These are phyloP conservation scores for Dryas integrifolia DNA, from an alignment of 331 rosid species.

Conservation along the genomic window DNA sequence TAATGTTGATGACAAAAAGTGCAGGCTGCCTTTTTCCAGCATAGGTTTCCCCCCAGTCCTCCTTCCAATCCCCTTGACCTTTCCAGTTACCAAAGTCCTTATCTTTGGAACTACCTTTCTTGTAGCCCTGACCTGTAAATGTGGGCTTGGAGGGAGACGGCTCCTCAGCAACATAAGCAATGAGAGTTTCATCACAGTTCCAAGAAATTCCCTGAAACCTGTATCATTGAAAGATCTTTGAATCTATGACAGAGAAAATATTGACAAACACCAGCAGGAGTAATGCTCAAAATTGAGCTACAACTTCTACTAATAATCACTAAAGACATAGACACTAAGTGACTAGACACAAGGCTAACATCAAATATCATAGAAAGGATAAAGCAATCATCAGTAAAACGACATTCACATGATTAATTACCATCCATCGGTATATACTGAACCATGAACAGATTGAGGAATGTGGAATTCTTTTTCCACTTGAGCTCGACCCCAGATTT, in stretches of 20 bases:
- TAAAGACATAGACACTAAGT: background rate
- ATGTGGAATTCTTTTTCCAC: conserved; percentile 64
- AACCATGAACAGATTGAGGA: conserved; percentile 74
- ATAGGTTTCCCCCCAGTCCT: conserved; percentile 95
- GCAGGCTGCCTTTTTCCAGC: conserved; percentile 92
- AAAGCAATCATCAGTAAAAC: background rate
- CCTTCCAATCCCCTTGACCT: conserved; percentile 87
- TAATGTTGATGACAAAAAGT: conserved; percentile 60
- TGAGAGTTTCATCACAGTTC: conserved; percentile 64
- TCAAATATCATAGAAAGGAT: conserved; percentile 2
- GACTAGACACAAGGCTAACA: background rate
- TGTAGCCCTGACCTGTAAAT: conserved; percentile 61
- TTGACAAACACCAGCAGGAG: background rate
- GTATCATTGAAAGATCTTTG: conserved; percentile 19
- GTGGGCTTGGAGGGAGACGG: conserved; percentile 75
- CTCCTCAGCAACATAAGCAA: conserved; percentile 92
- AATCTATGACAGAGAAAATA: background rate
- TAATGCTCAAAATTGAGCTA: background rate
- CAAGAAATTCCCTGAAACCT: conserved; percentile 98
- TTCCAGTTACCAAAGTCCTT: conserved; percentile 77
- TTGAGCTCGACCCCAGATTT: conserved; percentile 66
- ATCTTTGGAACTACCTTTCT: conserved; percentile 51
- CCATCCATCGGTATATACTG: conserved; percentile 86
- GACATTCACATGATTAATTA: conserved; percentile 19
- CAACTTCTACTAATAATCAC: conserved; percentile 1